Evolutionary conservation across 495 filamentous ascomycete species (phyloP), one percentile per base, ranked within the genome.

Genomic region (Lasiosphaeriaceae sp.): DNA sequence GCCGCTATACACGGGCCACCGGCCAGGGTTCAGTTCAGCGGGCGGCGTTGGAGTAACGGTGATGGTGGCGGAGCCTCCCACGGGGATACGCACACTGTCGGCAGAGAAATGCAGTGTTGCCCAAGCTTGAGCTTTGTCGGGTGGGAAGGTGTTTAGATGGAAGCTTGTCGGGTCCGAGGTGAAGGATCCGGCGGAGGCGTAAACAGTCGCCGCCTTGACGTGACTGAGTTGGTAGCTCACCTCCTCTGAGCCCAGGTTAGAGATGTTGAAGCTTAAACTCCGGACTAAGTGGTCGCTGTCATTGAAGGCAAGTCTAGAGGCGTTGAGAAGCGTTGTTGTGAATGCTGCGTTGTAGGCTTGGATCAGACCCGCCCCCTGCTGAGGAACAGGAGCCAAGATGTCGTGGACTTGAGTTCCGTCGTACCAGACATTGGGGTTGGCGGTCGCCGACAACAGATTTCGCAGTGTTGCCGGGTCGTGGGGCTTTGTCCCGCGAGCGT

Each of bases 351-450:
- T 73, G 56, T 75, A 75, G 6, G 77, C 79, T 55, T 82, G 74
- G n/a, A 82, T 67, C 17, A 82, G 73, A 7, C 81, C 80, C 34
- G 67, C 74, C 23, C 80, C 81, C 49, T 81, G 77, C 55, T 83
- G 79, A 3, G 73, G 62, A 5, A 83, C 75, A 1, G 80, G 76
- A 5, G 76, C 78, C 3, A 80, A 66, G 47, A 68, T 69, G 19
- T 68, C 57, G 45, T 66, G 66, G 0, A 67, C 69, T 22, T 58
- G 50, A 17, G 45, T 54, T 4, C 78, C 78, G 24, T 80, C 73
- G 44, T 80, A 76, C 66, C 78, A 80, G 11, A 57, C 56, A 47
- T 53, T 70, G 55, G 59, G 71, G 51, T 63, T 69, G 9, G 78
- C 71, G 20, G 71, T 74, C 1, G 73, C 59, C 1, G 73, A 66